Percentiles rank a stretch among this genome's conserved stretches.
These are phyloP conservation scores for Saprolegnia diclina DNA, from an alignment of 352 stramenopile species.

Conservation along the genomic window DNA sequence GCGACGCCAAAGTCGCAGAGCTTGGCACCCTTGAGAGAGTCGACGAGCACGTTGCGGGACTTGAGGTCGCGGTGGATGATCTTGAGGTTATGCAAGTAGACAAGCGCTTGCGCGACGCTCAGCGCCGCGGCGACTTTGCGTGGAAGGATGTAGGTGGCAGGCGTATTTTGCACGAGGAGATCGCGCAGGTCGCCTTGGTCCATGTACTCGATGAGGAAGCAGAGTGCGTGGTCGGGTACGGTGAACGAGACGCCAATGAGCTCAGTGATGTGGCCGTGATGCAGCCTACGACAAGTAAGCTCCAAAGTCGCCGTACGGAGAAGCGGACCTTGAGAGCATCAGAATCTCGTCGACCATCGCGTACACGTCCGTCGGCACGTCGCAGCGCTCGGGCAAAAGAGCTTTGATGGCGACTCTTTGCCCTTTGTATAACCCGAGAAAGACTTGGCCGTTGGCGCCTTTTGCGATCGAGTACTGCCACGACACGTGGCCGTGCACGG, in stretches of 20 bases:
- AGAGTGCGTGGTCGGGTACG: slow-evolving; percentile 57
- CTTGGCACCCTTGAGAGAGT: slow-evolving; percentile 1
- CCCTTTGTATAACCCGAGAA: slow-evolving; percentile 34
- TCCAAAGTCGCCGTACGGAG: neutral
- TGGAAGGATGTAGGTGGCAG: slow-evolving; percentile 43
- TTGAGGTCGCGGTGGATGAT: slow-evolving; percentile 34
- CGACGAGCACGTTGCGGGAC: slow-evolving; percentile 32
- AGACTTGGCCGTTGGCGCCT: slow-evolving; percentile 58
- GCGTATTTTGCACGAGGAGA: slow-evolving; percentile 60
- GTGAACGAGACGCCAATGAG: slow-evolving; percentile 67
- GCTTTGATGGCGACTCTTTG: slow-evolving; percentile 52
- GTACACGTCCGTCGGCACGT: neutral
- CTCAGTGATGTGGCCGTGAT: slow-evolving; percentile 75
- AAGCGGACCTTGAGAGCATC: neutral
- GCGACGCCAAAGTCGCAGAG: slow-evolving; percentile 23
- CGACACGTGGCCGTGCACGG: neutral
- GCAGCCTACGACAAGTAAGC: neutral
- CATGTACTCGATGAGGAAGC: slow-evolving; percentile 82
- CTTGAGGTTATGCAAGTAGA: slow-evolving; percentile 19
- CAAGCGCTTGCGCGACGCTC: slow-evolving; percentile 16
- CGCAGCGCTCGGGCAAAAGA: neutral
- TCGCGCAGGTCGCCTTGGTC: slow-evolving; percentile 67
- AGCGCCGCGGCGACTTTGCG: slow-evolving; percentile 16
- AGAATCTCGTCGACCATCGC: slow-evolving; percentile 11
- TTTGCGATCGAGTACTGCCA: slow-evolving; percentile 30